Conservation (phyloP, 1,284 basidiomycete species). For the Neolentinus lepideus region DNA sequence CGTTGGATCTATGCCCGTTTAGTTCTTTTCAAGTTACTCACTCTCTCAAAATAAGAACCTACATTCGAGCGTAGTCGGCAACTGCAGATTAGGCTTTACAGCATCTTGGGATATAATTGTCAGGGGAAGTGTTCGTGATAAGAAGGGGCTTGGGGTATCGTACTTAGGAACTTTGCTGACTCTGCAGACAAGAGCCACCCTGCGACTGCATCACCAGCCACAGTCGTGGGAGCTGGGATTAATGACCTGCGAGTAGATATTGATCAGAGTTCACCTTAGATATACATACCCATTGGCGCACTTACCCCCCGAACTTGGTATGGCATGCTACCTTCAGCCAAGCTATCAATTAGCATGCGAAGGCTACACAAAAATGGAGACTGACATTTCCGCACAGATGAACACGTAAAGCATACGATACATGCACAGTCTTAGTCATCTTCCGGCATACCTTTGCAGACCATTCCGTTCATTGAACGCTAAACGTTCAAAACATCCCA, state of each 20-base stretch:
- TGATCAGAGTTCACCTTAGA: neutral
- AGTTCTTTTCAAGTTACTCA: neutral
- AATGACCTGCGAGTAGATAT: neutral
- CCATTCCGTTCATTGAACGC: neutral
- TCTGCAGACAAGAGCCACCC: neutral
- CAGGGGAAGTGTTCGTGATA: too few species aligned
- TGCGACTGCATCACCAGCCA: neutral
- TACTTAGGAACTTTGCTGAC: neutral
- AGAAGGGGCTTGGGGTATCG: too few species aligned
- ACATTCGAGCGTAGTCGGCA: neutral
- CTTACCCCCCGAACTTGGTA: neutral
- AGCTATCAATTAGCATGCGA: neutral
- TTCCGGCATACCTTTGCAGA: constrained; percentile 15
- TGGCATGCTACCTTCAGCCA: neutral
- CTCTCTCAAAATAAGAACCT: neutral
- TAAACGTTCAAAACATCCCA: neutral
- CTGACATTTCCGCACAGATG: constrained; percentile 38
- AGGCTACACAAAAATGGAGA: constrained; percentile 3
- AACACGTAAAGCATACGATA: constrained; percentile 35
- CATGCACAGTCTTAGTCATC: constrained; percentile 26
- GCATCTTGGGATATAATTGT: neutral
- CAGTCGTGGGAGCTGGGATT: neutral
- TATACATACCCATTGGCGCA: neutral
- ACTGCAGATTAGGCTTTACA: neutral
- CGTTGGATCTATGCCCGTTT: neutral